Conservation (phyloP, 2,329 filamentous ascomycete species). For the Chrysosporium keratinophilum region DNA sequence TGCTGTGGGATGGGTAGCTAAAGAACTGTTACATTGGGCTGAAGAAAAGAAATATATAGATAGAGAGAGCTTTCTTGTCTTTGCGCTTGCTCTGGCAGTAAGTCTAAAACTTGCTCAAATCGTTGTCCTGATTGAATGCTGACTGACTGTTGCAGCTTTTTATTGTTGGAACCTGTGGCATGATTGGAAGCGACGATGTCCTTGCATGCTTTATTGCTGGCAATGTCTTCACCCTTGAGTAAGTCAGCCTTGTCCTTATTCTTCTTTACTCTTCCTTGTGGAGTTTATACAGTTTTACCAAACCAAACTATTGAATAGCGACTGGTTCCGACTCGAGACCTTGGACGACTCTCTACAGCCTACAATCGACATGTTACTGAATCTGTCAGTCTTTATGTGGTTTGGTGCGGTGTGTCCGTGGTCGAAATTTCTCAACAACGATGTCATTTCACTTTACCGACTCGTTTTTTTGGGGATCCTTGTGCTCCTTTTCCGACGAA, state of each 20-base stretch:
- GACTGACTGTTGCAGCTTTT: conserved; percentile 48
- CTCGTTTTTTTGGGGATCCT: conserved; percentile 64
- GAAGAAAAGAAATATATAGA: conserved; percentile 74
- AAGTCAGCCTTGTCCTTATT: conserved; percentile 20
- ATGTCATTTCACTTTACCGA: conserved; percentile 61
- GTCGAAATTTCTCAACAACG: conserved; percentile 56
- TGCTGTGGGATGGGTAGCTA: conserved; percentile 67
- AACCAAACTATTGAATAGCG: conserved; percentile 34
- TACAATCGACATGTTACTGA: conserved; percentile 89
- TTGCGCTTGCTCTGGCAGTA: conserved; percentile 69
- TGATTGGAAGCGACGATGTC: conserved; percentile 82
- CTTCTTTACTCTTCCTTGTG: neutral
- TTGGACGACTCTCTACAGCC: conserved; percentile 86
- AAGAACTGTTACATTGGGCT: conserved; percentile 73
- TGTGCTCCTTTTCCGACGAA: conserved; percentile 64
- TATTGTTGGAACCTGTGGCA: conserved; percentile 73
- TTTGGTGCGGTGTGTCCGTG: conserved; percentile 79
- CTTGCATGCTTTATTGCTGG: conserved; percentile 87
- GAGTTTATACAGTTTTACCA: neutral
- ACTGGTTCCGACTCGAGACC: conserved; percentile 86
- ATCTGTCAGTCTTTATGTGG: conserved; percentile 82
- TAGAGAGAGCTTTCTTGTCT: conserved; percentile 76
- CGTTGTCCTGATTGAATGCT: neutral
- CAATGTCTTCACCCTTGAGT: conserved; percentile 82
- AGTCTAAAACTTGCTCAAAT: conserved; percentile 22